Conservation (phyloP, 2,329 filamentous ascomycete genomes). For the Lasiodiplodia sp. region DNA sequence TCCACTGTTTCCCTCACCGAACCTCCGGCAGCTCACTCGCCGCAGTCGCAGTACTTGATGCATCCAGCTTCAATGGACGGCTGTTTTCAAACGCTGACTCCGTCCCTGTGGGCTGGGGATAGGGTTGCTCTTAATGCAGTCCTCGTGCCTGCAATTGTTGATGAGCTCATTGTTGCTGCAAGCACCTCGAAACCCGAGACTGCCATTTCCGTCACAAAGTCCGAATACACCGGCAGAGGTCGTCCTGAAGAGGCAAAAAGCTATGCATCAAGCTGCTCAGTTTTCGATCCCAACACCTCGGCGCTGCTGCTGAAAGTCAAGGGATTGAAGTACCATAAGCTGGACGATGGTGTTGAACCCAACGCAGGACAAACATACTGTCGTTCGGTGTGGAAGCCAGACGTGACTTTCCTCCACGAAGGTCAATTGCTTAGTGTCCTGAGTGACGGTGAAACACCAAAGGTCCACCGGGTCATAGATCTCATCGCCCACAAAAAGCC, state of each 20-base stretch:
- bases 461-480: slow-evolving; percentile 36
- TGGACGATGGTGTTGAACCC: slow-evolving; percentile 33
- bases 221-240: slow-evolving; percentile 32
- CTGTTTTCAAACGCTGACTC: slow-evolving; percentile 39
- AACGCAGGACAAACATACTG: slow-evolving; percentile 31
- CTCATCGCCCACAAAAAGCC: slow-evolving; percentile 48
- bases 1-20: slow-evolving; percentile 31
- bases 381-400: slow-evolving; percentile 35
- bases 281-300: slow-evolving; percentile 26
- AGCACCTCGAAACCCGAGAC: background rate
- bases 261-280: slow-evolving; percentile 24
- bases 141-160: slow-evolving; percentile 35
- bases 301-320: slow-evolving; percentile 34
- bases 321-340: slow-evolving; percentile 34
- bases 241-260: slow-evolving; percentile 32
- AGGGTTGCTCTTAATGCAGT: slow-evolving; percentile 32
- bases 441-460: no score
- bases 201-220: slow-evolving; percentile 3
- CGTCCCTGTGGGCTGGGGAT: slow-evolving; percentile 35
- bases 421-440: no score
- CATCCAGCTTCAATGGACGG: slow-evolving; percentile 45
- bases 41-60: slow-evolving; percentile 41
- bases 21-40: slow-evolving; percentile 32
- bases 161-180: slow-evolving; percentile 34
- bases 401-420: slow-evolving; percentile 30